Evolutionary conservation across 2,329 filamentous ascomycete genomes (phyloP).

Genomic region (Sporothrix inflata): DNA sequence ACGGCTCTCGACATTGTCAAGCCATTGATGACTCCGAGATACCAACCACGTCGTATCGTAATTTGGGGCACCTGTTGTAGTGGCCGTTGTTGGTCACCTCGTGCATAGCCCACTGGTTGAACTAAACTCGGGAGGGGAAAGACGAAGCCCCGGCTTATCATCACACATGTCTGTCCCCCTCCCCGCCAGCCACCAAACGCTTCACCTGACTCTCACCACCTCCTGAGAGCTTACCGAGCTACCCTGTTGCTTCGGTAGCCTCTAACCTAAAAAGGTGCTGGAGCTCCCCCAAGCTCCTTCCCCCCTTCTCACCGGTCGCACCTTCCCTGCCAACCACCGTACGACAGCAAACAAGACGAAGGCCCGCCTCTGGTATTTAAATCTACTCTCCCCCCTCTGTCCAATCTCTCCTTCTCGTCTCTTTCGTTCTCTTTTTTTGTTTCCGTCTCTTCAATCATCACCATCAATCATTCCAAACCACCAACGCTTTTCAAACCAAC

Average conservation of each 20-base stretch:
- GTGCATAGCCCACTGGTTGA: background rate
- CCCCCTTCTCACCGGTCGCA: no score
- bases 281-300: no score
- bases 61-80: background rate
- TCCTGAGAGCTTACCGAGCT: background rate
- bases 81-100: background rate
- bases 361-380: no score
- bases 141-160: background rate
- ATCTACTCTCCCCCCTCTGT: background rate
- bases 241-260: background rate
- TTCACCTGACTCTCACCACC: conserved; percentile 1
- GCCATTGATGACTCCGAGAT: background rate
- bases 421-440: background rate
- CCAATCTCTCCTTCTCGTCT: background rate
- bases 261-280: no score
- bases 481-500: background rate
- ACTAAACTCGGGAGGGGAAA: background rate
- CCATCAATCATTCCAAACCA: background rate
- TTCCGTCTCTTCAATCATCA: background rate
- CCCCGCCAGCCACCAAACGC: background rate
- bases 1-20: background rate
- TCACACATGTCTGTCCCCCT: background rate
- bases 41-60: background rate
- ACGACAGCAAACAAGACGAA: no score
- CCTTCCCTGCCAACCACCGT: no score